Evolutionary conservation across 2,329 filamentous ascomycete genomes (phyloP), one percentile per base, ranked within the genome.

Genomic region (Apiospora malaysiana): DNA sequence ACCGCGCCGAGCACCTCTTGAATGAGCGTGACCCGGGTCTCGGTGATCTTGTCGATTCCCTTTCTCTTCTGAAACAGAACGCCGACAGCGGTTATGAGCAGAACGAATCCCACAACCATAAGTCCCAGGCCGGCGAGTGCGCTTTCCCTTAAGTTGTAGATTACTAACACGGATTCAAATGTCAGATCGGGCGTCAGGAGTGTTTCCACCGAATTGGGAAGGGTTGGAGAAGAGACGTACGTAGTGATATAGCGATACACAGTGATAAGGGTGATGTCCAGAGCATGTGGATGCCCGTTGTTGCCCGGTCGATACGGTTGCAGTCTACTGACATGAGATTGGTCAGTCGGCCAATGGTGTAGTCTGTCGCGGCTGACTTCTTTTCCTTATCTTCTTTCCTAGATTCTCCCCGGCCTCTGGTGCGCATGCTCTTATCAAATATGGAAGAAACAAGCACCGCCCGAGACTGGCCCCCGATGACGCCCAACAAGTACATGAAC

Each of bases 261-360:
- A 94, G 90, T 23, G 92, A 86, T 42, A 97, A 82, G 0, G 95
- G 94, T 0, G 93, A 89, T 1, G 93, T 93, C 95, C 95, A 98
- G n/a, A 93, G 84, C 83, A 97, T 88, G 79, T 98, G 95, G 80
- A 97, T 94, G 81, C 97, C 88, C 49, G 92, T 93, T 63, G 89
- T 93, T 0, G 94, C 94, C 78, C 94, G 91, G 77, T 97, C 94
- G 72, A 98, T 87, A 73, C 94, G 93, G 80, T 96, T 95, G 0
- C 94, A 94, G 78, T 98, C 95, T 59, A 95, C 93, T 70, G 93
- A 94, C 94, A 97, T 97, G 75, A 97, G 78, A 74, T 95, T 96
- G 78, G 95, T 90, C 69, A 97, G 93, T 72, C 93, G 89, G 21
- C 94, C 94, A 75, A 97, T 97, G 69, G 90, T 80, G 79, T 70